phyloP scores from a whole-genome alignment of 1,284 basidiomycete species.

The Apiotrichum sp. region DNA sequence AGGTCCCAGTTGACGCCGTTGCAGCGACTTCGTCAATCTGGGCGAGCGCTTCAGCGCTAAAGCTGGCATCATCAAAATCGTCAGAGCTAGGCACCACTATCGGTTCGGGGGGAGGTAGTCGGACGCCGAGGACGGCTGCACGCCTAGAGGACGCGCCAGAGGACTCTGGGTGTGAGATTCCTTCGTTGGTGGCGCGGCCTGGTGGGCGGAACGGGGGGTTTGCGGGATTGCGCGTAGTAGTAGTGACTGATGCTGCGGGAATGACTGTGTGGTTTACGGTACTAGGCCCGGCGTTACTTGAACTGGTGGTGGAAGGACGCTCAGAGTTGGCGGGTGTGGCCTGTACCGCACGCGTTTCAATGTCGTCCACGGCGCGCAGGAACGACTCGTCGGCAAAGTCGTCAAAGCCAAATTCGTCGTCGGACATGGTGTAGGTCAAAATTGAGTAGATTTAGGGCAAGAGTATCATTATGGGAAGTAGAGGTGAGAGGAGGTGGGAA shows the following conservation, averaged over 20 bases:
- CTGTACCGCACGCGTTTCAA: constrained; percentile 22
- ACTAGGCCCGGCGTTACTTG: no score
- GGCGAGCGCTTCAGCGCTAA: constrained; percentile 15
- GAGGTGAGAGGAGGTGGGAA: background rate
- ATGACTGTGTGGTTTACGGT: background rate
- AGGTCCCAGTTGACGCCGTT: no score
- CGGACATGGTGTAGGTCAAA: constrained; percentile 7
- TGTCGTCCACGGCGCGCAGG: constrained; percentile 34
- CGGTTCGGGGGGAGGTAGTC: background rate
- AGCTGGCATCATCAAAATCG: constrained; percentile 19
- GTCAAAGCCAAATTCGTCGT: constrained; percentile 14
- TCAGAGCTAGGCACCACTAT: constrained; percentile 20
- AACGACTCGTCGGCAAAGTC: constrained; percentile 40
- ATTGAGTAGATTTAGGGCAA: background rate
- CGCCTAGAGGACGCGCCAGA: constrained; percentile 4
- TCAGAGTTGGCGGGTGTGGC: no score
- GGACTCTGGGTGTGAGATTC: background rate
- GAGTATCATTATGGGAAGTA: background rate
- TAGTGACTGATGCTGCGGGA: background rate
- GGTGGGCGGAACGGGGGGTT: constrained; percentile 2
- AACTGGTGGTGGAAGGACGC: no score
- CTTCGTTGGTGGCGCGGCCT: background rate
- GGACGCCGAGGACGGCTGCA: constrained; percentile 9
- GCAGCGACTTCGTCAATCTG: constrained; percentile 17
- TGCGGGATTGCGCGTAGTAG: background rate